Conservation (phyloP, 1,284 basidiomycete species). For the Amylostereum areolatum region DNA sequence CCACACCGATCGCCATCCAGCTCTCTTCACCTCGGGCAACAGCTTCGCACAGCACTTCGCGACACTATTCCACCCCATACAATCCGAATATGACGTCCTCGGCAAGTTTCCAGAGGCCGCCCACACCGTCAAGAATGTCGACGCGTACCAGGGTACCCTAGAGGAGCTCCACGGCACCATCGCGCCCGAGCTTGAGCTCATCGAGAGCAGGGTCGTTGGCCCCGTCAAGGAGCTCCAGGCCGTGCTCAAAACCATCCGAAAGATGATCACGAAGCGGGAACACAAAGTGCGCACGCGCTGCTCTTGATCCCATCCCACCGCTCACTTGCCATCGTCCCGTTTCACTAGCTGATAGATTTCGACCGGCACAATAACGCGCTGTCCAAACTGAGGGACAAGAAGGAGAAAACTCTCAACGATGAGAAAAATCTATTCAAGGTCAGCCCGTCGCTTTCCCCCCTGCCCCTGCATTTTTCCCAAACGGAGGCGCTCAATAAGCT, state of each 20-base stretch:
- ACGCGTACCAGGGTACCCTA: constrained; percentile 67
- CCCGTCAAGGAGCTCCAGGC: constrained; percentile 88
- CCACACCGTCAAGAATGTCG: constrained; percentile 77
- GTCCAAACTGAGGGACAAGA: constrained; percentile 95
- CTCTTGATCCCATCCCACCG: not conserved
- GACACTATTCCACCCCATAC: constrained; percentile 76
- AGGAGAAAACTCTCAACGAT: constrained; percentile 89
- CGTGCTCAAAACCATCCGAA: constrained; percentile 86
- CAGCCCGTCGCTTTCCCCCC: constrained; percentile 13
- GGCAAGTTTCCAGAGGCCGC: constrained; percentile 74
- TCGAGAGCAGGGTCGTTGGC: constrained; percentile 80
- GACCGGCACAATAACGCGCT: constrained; percentile 96
- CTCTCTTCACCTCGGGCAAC: constrained; percentile 74
- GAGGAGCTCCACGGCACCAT: constrained; percentile 80
- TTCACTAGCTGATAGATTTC: constrained; percentile 76
- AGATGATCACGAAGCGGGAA: constrained; percentile 93
- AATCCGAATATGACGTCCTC: constrained; percentile 78
- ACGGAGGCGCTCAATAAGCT: not conserved
- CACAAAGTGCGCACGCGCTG: constrained; percentile 67
- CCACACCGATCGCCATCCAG: constrained; percentile 31
- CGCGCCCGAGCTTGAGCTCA: constrained; percentile 90
- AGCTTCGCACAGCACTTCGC: constrained; percentile 76
- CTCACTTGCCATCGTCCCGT: not conserved
- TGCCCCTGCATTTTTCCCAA: too few relatives aligned
- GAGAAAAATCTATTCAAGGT: constrained; percentile 96